Evolutionary conservation across 768 basidiomycete genomes (phyloP).

Genomic region (Pulveroboletus sp.): DNA sequence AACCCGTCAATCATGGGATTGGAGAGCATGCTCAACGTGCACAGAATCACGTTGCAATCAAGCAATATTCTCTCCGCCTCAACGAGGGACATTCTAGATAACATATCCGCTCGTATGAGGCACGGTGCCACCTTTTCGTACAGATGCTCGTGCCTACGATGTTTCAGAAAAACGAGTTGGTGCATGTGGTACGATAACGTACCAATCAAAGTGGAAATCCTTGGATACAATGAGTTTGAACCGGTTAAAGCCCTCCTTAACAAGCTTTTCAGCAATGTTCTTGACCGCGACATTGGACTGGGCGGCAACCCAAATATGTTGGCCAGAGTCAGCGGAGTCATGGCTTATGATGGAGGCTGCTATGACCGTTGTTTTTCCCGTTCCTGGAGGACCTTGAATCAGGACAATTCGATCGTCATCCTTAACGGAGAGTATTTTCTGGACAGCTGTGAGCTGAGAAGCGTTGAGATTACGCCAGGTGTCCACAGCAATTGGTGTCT

Average conservation of each 20-base stretch:
- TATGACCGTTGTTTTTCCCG: slow-evolving; percentile 44
- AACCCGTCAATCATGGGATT: slow-evolving; percentile 17
- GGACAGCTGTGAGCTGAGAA: slow-evolving; percentile 29
- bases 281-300: slow-evolving; percentile 52
- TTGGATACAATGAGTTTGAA: slow-evolving; percentile 44
- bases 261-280: slow-evolving; percentile 48
- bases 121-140: slow-evolving; percentile 34
- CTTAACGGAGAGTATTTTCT: slow-evolving; percentile 27
- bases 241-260: slow-evolving; percentile 26
- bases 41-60: slow-evolving; percentile 38
- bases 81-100: slow-evolving; percentile 12
- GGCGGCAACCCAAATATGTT: slow-evolving; percentile 39
- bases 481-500: background rate
- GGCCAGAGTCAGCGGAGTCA: slow-evolving; percentile 3
- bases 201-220: slow-evolving; percentile 48
- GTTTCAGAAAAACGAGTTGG: background rate
- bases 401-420: slow-evolving; percentile 21
- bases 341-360: slow-evolving; percentile 33
- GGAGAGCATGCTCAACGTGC: slow-evolving; percentile 47
- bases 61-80: slow-evolving; percentile 24
- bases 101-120: slow-evolving; percentile 37
- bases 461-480: slow-evolving; percentile 15
- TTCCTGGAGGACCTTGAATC: slow-evolving; percentile 39
- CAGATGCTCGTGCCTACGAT: slow-evolving; percentile 47
- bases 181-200: slow-evolving; percentile 3